phyloP scores from a whole-genome alignment of 2,329 filamentous ascomycete genomes.

The Trichoderma gracile region DNA sequence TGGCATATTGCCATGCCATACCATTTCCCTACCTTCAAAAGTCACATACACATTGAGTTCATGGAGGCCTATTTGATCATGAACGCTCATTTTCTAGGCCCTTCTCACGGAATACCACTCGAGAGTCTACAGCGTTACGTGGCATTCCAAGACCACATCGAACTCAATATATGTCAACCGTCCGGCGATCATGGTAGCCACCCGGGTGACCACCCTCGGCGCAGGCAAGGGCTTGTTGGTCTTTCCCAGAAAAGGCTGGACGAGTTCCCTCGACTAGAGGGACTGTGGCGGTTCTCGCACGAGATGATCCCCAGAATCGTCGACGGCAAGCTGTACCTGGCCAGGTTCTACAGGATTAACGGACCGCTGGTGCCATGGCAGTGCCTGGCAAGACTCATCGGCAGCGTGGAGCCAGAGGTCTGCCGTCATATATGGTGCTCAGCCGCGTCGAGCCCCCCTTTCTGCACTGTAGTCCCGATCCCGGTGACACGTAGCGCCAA shows the following conservation, averaged over 20 bases:
- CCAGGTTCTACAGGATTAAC: background rate
- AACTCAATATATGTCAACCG: background rate
- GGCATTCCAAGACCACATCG: background rate
- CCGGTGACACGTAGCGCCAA: background rate
- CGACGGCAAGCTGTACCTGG: background rate
- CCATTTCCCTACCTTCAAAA: background rate
- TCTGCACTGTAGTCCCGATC: background rate
- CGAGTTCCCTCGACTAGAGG: too few species aligned
- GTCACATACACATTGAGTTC: background rate
- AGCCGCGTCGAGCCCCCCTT: background rate
- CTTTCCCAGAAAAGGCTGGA: background rate
- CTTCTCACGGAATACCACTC: background rate
- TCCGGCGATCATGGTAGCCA: too few species aligned
- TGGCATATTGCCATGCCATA: too few species aligned
- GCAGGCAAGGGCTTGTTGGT: too few species aligned
- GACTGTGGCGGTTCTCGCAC: background rate
- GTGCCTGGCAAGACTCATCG: background rate
- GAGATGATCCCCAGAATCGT: background rate
- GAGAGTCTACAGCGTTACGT: background rate
- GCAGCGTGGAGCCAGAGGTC: background rate
- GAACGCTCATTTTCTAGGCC: background rate
- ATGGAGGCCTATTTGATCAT: slow-evolving; percentile 1
- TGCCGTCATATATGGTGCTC: background rate
- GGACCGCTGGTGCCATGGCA: background rate
- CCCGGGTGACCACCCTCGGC: too few species aligned